These are phyloP conservation scores for Candida frijolesensis DNA, from an alignment of 1,139 yeast genomes.

Conservation along the genomic window DNA sequence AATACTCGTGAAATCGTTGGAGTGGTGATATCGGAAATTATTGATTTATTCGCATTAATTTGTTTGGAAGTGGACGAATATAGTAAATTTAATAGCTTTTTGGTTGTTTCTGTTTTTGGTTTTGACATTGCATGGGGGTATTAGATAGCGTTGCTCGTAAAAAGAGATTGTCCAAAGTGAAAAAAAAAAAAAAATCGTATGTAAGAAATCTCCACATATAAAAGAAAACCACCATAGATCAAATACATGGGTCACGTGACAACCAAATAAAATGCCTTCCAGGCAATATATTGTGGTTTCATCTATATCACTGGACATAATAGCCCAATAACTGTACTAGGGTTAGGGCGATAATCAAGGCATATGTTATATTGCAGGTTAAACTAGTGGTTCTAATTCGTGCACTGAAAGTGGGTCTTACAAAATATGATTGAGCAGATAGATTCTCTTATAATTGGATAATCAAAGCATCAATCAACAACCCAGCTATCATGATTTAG, in stretches of 20 bases:
- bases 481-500: no score
- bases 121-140: slow-evolving; percentile 14
- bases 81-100: slow-evolving; percentile 33
- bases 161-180: background rate
- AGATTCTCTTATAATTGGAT: no score
- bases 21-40: slow-evolving; percentile 4
- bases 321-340: no score
- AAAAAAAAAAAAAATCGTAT: background rate
- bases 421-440: no score
- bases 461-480: no score
- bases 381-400: no score
- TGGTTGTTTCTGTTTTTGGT: slow-evolving; percentile 24
- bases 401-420: no score
- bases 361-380: no score
- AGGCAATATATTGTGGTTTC: no score
- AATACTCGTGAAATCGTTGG: slow-evolving; percentile 3
- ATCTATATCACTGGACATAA: no score
- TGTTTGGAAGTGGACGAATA: slow-evolving; percentile 34
- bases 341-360: no score
- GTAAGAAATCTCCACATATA: background rate
- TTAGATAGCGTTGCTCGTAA: background rate
- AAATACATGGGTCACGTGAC: background rate
- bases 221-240: background rate
- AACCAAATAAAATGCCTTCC: no score
- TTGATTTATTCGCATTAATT: slow-evolving; percentile 22